phyloP scores from a whole-genome alignment of 441 rosid genomes.

The Daphne laureola region DNA sequence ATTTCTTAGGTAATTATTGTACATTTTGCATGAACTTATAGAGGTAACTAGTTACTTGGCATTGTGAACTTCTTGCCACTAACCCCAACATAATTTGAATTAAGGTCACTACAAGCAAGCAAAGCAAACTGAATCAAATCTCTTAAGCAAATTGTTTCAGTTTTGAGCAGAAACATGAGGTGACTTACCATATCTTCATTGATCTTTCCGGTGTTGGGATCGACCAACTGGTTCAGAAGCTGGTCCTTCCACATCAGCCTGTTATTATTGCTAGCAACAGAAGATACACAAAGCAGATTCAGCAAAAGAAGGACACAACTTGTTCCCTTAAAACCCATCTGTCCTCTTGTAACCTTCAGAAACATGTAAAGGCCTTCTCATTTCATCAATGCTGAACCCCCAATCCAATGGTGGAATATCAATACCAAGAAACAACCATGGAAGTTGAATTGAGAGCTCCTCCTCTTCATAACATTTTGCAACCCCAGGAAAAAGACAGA shows the following conservation, averaged over 20 bases:
- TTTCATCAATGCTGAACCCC: slow-evolving; percentile 39
- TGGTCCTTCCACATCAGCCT: slow-evolving; percentile 29
- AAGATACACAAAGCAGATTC: slow-evolving; percentile 46
- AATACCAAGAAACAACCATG: no score
- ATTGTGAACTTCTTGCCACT: no score
- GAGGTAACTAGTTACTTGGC: no score
- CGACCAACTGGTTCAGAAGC: slow-evolving; percentile 29
- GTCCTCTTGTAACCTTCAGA: slow-evolving; percentile 32
- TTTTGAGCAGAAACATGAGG: slow-evolving; percentile 1
- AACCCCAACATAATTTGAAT: no score
- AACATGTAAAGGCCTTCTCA: slow-evolving; percentile 32
- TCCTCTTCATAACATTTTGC: slow-evolving; percentile 13
- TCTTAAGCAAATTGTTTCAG: slow-evolving; percentile 4
- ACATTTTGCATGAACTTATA: no score
- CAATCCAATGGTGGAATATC: slow-evolving; percentile 7
- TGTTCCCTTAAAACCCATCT: slow-evolving; percentile 36
- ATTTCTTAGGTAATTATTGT: no score
- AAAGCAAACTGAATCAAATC: slow-evolving; percentile 5
- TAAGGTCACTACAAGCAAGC: no score
- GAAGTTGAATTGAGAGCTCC: slow-evolving; percentile 11
- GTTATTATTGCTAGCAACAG: slow-evolving; percentile 30
- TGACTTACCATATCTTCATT: slow-evolving; percentile 44
- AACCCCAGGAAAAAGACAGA: slow-evolving; percentile 9
- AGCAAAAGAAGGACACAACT: slow-evolving; percentile 32
- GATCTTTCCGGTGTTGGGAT: slow-evolving; percentile 43